Evolutionary conservation across 2,329 filamentous ascomycete genomes (phyloP).

Genomic region (Alternaria postmessia): DNA sequence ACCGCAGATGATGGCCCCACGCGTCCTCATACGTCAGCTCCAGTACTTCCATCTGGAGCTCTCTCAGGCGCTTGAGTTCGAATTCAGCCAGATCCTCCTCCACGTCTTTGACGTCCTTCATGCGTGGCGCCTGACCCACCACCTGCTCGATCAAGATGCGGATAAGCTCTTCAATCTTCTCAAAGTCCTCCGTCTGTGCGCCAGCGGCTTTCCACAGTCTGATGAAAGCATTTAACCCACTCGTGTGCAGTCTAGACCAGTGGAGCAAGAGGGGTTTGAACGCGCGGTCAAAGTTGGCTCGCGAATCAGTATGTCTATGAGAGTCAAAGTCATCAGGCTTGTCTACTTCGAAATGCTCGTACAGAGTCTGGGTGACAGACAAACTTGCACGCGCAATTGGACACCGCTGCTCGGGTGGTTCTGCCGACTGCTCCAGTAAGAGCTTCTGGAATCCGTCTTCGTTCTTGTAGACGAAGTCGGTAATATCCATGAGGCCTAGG

Average conservation of each 20-base stretch:
- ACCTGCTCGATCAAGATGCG: slow-evolving; percentile 90
- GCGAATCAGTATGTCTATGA: slow-evolving; percentile 78
- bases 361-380: slow-evolving; percentile 85
- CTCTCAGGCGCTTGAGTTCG: slow-evolving; percentile 78
- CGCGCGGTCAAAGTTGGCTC: slow-evolving; percentile 81
- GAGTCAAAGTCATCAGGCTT: slow-evolving; percentile 80
- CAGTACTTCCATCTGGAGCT: slow-evolving; percentile 91
- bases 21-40: slow-evolving; percentile 92
- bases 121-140: slow-evolving; percentile 80
- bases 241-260: slow-evolving; percentile 90
- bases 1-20: slow-evolving; percentile 86
- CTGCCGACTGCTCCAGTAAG: slow-evolving; percentile 84
- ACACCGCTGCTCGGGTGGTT: slow-evolving; percentile 75
- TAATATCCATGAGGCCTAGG: slow-evolving; percentile 95
- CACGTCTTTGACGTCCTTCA: slow-evolving; percentile 83
- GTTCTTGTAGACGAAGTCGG: slow-evolving; percentile 90
- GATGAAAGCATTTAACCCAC: slow-evolving; percentile 86
- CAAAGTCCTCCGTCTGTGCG: slow-evolving; percentile 85
- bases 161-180: slow-evolving; percentile 90
- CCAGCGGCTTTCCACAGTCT: slow-evolving; percentile 91
- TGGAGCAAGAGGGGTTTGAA: slow-evolving; percentile 89
- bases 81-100: slow-evolving; percentile 89
- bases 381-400: slow-evolving; percentile 88
- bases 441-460: slow-evolving; percentile 94
- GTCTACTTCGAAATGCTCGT: slow-evolving; percentile 95